Base-by-base conservation (phyloP, 2,329 filamentous ascomycete genomes). In the Paraphaeosphaeria minitans region DNA sequence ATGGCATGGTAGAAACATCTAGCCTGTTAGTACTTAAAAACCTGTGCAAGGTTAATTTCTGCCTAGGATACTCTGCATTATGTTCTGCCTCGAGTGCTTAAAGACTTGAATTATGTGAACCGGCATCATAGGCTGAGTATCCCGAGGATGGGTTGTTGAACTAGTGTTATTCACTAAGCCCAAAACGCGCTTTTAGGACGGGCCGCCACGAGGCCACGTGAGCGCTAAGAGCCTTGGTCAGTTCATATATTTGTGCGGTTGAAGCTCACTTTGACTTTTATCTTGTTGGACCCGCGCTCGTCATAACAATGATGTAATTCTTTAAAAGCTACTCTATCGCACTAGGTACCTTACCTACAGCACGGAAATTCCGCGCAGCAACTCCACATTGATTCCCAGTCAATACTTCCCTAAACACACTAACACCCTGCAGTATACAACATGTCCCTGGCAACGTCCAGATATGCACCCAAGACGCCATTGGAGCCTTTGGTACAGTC, bases 401-500 rank as follows among this genome's bases (percentile, higher is more conserved):
- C 27, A 19, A 48, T 6, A 9, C 39, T 8, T 13, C 29, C 31
- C n/a, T 4, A 14, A 33, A 19, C 29, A 33, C 6, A 24, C 24
- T 19, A 31, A 37, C 31, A 31, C 19, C 29, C 19, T 37, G 12
- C 50, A 12, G 47, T 22, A 13, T 19, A 13, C 50, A 14, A 3
- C 37, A 27, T 51, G 53, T 60, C 33, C 4, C 69, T 74, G 59
- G 66, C 69, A 31, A 58, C 60, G 2, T 75, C 72, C 42, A 74
- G 63, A 53, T 75, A 69, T 50, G 73, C 73, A 12, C 70, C 69
- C 4, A 72, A 67, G 31, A 74, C 71, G 3, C 67, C 73, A 0
- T 61, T 65, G 1, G 70, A 75, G 47, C 61, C 35, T 16, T 47
- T 69, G 6, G 67, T 63, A 0, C 62, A 69, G 12, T 68, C 73